A percentile compares a stretch with the other conserved stretches of the same genome.
These are phyloP conservation scores for Erodium moschatum DNA, from an alignment of 441 rosid genomes.

Conservation along the genomic window DNA sequence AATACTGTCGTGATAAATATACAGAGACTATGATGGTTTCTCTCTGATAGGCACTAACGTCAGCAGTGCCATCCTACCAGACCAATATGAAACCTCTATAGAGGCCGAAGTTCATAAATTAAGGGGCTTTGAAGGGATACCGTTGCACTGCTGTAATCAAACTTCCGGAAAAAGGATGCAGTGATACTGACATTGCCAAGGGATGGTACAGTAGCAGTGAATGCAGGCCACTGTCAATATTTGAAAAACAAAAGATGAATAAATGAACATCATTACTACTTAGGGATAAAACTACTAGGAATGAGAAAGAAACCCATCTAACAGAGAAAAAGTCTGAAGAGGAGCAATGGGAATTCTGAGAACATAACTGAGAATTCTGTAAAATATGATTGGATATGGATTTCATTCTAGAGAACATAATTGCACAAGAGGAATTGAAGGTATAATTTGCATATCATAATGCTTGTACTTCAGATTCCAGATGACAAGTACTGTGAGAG, in stretches of 20 bases:
- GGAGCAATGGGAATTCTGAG: neutral
- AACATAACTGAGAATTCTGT: neutral
- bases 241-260: slow-evolving; percentile 11
- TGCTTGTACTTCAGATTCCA: neutral
- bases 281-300: neutral
- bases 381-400: neutral
- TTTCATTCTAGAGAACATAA: neutral
- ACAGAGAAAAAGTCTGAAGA: neutral
- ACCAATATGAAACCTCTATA: slow-evolving; percentile 5
- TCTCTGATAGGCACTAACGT: neutral
- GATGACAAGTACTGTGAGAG: neutral
- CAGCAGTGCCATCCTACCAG: slow-evolving; percentile 3
- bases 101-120: neutral
- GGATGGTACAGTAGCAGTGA: slow-evolving; percentile 48
- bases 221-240: slow-evolving; percentile 62
- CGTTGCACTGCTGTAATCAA: slow-evolving; percentile 57
- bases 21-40: neutral
- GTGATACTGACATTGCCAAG: slow-evolving; percentile 52
- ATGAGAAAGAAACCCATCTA: slow-evolving; percentile 4
- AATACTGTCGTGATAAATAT: slow-evolving; percentile 2
- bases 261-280: neutral
- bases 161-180: slow-evolving; percentile 70
- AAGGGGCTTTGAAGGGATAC: slow-evolving; percentile 29
- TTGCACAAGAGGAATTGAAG: neutral
- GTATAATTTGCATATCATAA: neutral